Conservation (phyloP, 768 basidiomycete species). For the Suillus discolor region DNA sequence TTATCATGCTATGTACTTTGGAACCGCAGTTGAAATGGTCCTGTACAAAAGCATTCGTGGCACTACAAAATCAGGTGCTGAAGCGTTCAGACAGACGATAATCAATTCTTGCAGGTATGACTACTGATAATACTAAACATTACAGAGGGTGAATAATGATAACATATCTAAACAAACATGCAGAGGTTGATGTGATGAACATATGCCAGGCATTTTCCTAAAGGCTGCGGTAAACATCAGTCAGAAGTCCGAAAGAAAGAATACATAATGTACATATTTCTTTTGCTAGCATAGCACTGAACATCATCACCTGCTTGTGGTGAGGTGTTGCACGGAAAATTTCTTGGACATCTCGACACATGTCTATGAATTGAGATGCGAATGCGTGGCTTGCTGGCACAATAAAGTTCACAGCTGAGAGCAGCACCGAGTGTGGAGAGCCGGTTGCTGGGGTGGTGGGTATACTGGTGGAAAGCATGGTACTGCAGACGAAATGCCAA, state of each 20-base stretch:
- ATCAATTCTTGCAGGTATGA: neutral
- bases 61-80: neutral
- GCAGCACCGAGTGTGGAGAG: too few species aligned
- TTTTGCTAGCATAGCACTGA: constrained; percentile 96
- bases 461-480: too few species aligned
- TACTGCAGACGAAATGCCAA: too few species aligned
- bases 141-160: constrained; percentile 6
- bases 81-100: too few species aligned
- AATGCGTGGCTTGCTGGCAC: too few species aligned
- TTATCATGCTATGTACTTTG: too few species aligned
- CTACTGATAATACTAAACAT: constrained; percentile 4
- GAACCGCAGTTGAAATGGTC: neutral
- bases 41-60: neutral
- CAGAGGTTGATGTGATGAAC: too few species aligned
- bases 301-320: constrained; percentile 99
- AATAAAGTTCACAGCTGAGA: too few species aligned
- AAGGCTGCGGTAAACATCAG: constrained; percentile 59
- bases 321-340: constrained; percentile 99
- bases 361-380: constrained; percentile 85
- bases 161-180: constrained; percentile 4
- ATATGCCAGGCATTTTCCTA: too few species aligned
- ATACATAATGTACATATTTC: constrained; percentile 80
- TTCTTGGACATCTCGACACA: constrained; percentile 99
- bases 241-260: neutral
- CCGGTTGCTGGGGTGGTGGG: too few species aligned